Evolutionary conservation across 768 basidiomycete genomes (phyloP).

Genomic region (Flagelloscypha sp.): DNA sequence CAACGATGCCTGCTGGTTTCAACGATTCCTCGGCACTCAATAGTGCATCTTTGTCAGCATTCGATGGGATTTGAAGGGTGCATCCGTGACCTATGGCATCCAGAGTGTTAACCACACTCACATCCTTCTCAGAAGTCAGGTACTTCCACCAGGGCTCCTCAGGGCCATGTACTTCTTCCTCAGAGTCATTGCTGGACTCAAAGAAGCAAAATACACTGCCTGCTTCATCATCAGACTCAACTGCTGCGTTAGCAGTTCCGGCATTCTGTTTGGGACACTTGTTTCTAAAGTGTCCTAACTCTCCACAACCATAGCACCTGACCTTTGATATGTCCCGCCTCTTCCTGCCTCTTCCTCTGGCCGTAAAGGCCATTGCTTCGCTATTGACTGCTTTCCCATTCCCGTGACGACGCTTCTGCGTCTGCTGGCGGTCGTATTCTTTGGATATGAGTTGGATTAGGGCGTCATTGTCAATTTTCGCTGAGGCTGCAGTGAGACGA

Average conservation of each 20-base stretch:
- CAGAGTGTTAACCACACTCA: too few relatives aligned
- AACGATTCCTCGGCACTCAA: too few relatives aligned
- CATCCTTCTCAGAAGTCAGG: too few relatives aligned
- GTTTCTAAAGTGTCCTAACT: slow-evolving; percentile 16
- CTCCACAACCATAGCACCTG: slow-evolving; percentile 21
- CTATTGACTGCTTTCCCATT: slow-evolving; percentile 7
- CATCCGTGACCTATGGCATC: too few relatives aligned
- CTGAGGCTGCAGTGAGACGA: slow-evolving; percentile 2
- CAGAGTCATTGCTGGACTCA: too few relatives aligned
- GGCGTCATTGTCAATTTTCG: slow-evolving; percentile 13
- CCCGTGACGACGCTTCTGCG: slow-evolving; percentile 3
- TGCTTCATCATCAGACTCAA: slow-evolving; percentile 13
- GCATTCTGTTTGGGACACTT: slow-evolving; percentile 16
- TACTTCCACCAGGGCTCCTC: too few relatives aligned
- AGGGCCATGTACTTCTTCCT: too few relatives aligned
- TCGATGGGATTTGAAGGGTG: too few relatives aligned
- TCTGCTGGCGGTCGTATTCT: slow-evolving; percentile 17
- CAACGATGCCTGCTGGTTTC: too few relatives aligned
- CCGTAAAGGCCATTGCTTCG: slow-evolving; percentile 11
- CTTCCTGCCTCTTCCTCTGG: too few relatives aligned
- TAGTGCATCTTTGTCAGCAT: too few relatives aligned
- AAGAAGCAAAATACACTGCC: too few relatives aligned
- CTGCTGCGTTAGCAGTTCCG: slow-evolving; percentile 7
- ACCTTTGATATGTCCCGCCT: slow-evolving; percentile 3
- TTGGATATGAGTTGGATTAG: slow-evolving; percentile 20